Conservation (phyloP, 2,329 filamentous ascomycete genomes). For the Ascochyta viciae-villosae region DNA sequence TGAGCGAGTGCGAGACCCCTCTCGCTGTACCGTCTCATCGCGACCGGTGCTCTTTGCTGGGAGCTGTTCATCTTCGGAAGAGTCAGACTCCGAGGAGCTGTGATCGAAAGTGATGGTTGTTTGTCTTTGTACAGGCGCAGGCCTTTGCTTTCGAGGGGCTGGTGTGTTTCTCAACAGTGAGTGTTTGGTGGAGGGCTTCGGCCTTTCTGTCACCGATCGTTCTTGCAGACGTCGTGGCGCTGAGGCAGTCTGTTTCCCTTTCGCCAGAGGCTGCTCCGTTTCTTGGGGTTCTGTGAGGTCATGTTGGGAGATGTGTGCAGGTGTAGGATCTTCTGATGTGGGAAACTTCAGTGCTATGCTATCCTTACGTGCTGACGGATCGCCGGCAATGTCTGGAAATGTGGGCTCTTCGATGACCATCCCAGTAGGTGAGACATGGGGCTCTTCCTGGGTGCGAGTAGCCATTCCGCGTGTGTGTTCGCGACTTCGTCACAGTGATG, state of each 20-base stretch:
- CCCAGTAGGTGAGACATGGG: conserved; percentile 10
- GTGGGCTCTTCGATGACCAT: conserved; percentile 18
- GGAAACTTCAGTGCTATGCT: conserved; percentile 11
- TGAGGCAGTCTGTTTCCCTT: conserved; percentile 1
- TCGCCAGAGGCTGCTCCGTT: neutral
- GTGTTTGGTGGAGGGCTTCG: conserved; percentile 31
- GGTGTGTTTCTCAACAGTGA: conserved; percentile 32
- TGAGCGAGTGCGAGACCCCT: conserved; percentile 9
- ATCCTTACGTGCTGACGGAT: neutral
- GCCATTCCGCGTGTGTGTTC: neutral
- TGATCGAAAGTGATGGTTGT: conserved; percentile 43
- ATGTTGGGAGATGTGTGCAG: conserved; percentile 12
- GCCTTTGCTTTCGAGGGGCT: conserved; percentile 17
- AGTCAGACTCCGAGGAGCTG: conserved; percentile 23
- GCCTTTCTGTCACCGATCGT: conserved; percentile 41
- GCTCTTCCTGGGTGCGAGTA: neutral
- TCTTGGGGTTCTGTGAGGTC: neutral
- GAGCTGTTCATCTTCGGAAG: conserved; percentile 31
- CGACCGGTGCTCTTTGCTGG: conserved; percentile 27
- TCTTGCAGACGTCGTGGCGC: conserved; percentile 31
- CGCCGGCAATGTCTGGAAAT: conserved; percentile 12
- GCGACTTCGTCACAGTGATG: neutral
- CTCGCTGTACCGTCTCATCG: conserved; percentile 13
- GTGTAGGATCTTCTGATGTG: conserved; percentile 3
- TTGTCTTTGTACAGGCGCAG: conserved; percentile 24